phyloP scores from a whole-genome alignment of 768 basidiomycete species.

The Paxillus involutus region DNA sequence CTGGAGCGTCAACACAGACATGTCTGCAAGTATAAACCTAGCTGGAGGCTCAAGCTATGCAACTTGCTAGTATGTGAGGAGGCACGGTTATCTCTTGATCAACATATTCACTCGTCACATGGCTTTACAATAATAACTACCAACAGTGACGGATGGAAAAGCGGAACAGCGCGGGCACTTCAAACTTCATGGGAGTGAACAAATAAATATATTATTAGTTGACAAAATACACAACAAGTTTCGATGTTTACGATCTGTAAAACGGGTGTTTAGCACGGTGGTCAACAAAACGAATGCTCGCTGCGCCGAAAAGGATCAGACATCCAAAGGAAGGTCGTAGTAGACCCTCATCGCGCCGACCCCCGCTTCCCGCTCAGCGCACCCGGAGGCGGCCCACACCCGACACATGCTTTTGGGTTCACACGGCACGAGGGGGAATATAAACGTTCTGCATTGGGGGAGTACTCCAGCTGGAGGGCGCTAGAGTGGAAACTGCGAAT shows the following conservation, averaged over 20 bases:
- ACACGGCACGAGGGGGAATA: conserved; percentile 64
- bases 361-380: conserved; percentile 76
- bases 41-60: too few relatives aligned
- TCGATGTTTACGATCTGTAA: conserved; percentile 1
- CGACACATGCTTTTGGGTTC: conserved; percentile 67
- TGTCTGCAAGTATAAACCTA: neutral
- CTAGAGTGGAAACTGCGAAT: conserved; percentile 91
- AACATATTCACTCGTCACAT: too few relatives aligned
- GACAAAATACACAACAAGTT: too few relatives aligned
- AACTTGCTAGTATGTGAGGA: too few relatives aligned
- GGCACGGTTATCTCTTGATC: too few relatives aligned
- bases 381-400: conserved; percentile 66
- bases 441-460: conserved; percentile 70
- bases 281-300: conserved; percentile 2
- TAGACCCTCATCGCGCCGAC: conserved; percentile 68
- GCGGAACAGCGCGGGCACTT: too few relatives aligned
- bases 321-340: conserved; percentile 87
- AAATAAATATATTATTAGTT: too few relatives aligned
- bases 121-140: too few relatives aligned
- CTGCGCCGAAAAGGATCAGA: conserved; percentile 54
- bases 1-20: conserved; percentile 4
- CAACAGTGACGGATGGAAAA: too few relatives aligned
- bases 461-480: conserved; percentile 67
- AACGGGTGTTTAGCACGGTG: conserved; percentile 3
- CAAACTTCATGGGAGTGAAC: too few relatives aligned